Evolutionary conservation across 2,329 filamentous ascomycete species (phyloP).

Genomic region (Alternaria rosae): DNA sequence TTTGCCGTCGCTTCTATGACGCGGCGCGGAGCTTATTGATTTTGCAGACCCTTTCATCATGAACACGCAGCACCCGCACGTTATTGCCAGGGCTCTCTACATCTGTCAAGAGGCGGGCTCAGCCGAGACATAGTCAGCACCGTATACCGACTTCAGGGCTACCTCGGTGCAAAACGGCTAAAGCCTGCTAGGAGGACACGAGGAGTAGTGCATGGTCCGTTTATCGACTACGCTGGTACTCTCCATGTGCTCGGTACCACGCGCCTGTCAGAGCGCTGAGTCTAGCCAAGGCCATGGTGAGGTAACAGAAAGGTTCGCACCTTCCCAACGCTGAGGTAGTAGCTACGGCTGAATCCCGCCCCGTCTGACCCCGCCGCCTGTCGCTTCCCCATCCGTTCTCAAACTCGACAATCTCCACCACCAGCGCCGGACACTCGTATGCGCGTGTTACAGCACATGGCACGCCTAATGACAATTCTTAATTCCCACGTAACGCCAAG

Average conservation of each 20-base stretch:
- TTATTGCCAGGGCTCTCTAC: neutral
- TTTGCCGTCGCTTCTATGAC: neutral
- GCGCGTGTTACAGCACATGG: neutral
- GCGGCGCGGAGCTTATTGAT: neutral
- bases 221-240: neutral
- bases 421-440: neutral
- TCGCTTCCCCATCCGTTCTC: conserved; percentile 3
- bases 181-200: neutral
- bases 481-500: neutral
- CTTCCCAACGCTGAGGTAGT: conserved; percentile 8
- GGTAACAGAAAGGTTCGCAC: conserved; percentile 1
- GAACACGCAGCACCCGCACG: neutral
- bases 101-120: neutral
- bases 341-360: conserved; percentile 1
- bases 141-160: neutral
- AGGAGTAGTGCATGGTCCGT: neutral
- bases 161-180: neutral
- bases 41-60: too few species aligned
- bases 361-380: conserved; percentile 2
- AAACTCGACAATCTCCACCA: conserved; percentile 1
- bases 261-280: neutral
- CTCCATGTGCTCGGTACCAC: neutral
- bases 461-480: neutral
- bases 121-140: neutral
- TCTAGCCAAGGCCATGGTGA: neutral